Base-by-base conservation (phyloP, 192 early-diverging fungal species). In the Dimargaris xerosporica region DNA sequence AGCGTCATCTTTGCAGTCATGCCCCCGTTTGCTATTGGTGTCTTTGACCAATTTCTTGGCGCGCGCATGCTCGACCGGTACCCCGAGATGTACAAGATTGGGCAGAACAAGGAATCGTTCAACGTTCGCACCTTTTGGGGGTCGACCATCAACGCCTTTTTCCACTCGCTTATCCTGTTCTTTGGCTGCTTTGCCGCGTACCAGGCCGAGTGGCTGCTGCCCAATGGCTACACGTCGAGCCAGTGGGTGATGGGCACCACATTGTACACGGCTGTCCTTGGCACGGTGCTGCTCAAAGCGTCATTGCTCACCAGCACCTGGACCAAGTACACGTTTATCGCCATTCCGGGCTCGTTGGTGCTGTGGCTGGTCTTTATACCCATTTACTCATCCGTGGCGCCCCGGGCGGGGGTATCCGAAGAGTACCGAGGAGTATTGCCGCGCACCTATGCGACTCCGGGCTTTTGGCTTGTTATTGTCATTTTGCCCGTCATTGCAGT, bases 41-140 rank as follows among this genome's bases (percentile, higher is more conserved):
- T 96, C n/a, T 99, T 99, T 77, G 96, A 99, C 72, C 93, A 95
- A 71, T 91, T 84, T 70, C 82, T 94, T 29, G 88, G 83, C 54
- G 89, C 93, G 44, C 81, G 96, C 64, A 91, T 91, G 78, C 71
- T 99, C 28, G 94, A 99, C 70, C 83, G 85, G 23, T 99, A 99
- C 69, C 96, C 96, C 12, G 94, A 99, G 77, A 83, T 99, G 82
- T 99, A 99, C 70, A 83, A 82, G 81, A 77, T 90, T 45, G 85
- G 85, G 21, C 75, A 73, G 58, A 69, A 64, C 61, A 63, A 68
- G 26, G 71, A 71, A 25, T 89, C 87, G 61, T 89, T 96, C 76
- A 95, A 94, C 73, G 84, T 87, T 61, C 78, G 75, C 48, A 78
- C 78, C 30, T 98, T 98, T 74, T 96, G 93, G 91, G 81, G 84